These are phyloP conservation scores for Forsythia suspensa DNA, from an alignment of 257 asterid species.

Conservation along the genomic window DNA sequence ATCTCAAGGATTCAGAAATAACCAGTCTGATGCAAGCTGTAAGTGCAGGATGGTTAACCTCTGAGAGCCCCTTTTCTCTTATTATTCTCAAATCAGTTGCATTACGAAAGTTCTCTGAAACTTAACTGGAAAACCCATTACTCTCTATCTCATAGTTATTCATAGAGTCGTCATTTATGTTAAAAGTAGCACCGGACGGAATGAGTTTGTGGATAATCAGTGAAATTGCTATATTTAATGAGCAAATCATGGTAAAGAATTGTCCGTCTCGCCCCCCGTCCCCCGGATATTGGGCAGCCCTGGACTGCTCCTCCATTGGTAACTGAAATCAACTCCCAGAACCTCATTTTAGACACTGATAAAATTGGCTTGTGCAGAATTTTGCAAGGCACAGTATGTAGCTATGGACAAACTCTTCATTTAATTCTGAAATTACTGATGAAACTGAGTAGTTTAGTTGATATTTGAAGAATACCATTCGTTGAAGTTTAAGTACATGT, in stretches of 20 bases:
- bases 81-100: not conserved
- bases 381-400: not conserved
- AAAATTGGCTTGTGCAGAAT: not conserved
- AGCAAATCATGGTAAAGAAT: not conserved
- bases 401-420: not conserved
- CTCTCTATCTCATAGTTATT: not conserved
- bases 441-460: too few species aligned
- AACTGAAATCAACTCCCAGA: not conserved
- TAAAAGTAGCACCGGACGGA: not conserved
- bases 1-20: constrained; percentile 41
- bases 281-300: not conserved
- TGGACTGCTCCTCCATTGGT: not conserved
- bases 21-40: constrained; percentile 39
- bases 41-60: constrained; percentile 17
- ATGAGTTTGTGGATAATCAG: not conserved
- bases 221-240: not conserved
- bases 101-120: not conserved
- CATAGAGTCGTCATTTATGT: not conserved
- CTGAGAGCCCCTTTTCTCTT: not conserved
- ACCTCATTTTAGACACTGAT: not conserved
- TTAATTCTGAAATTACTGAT: not conserved
- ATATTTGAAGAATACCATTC: too few species aligned
- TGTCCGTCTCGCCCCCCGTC: too few species aligned
- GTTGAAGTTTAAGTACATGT: too few species aligned
- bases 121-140: not conserved